These are phyloP conservation scores for Crithidia fasciculata DNA, from an alignment of 208 protist genomes.

Conservation along the genomic window DNA sequence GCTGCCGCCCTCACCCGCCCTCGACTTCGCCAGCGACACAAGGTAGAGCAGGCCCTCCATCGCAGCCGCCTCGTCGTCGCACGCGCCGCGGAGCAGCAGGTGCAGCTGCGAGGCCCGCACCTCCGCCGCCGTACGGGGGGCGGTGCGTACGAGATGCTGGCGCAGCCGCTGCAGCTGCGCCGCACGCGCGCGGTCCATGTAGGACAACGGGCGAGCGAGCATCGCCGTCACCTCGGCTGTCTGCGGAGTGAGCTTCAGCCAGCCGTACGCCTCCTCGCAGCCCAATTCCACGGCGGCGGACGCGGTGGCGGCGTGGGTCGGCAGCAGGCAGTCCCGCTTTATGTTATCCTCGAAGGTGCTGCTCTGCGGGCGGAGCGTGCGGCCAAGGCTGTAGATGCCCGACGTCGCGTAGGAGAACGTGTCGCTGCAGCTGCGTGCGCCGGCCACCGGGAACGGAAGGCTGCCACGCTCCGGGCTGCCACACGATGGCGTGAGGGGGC, in stretches of 20 bases:
- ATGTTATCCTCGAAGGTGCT: slow-evolving; percentile 7
- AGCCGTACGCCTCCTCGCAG: background rate
- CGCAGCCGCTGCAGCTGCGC: slow-evolving; percentile 9
- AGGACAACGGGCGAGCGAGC: background rate
- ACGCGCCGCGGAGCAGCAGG: slow-evolving; percentile 2
- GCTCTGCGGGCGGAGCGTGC: background rate
- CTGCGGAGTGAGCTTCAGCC: slow-evolving; percentile 7
- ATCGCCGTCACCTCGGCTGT: background rate
- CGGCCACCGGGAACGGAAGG: background rate
- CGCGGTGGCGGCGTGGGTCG: background rate
- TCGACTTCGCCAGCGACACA: background rate
- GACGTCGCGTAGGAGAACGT: slow-evolving; percentile 8
- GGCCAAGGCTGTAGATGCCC: slow-evolving; percentile 4
- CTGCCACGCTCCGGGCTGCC: background rate
- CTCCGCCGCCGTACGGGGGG: slow-evolving; percentile 3
- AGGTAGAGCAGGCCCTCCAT: slow-evolving; percentile 9
- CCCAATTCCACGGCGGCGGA: background rate
- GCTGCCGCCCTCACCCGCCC: background rate
- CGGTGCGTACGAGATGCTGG: background rate
- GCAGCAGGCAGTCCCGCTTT: background rate
- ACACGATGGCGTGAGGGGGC: background rate
- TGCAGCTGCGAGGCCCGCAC: slow-evolving; percentile 7
- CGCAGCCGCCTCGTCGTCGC: slow-evolving; percentile 6
- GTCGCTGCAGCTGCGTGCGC: background rate
- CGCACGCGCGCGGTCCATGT: background rate